Percentiles rank a stretch among this genome's conserved stretches.
phyloP scores from a whole-genome alignment of 345 rosid species.

The Moringa oleifera region DNA sequence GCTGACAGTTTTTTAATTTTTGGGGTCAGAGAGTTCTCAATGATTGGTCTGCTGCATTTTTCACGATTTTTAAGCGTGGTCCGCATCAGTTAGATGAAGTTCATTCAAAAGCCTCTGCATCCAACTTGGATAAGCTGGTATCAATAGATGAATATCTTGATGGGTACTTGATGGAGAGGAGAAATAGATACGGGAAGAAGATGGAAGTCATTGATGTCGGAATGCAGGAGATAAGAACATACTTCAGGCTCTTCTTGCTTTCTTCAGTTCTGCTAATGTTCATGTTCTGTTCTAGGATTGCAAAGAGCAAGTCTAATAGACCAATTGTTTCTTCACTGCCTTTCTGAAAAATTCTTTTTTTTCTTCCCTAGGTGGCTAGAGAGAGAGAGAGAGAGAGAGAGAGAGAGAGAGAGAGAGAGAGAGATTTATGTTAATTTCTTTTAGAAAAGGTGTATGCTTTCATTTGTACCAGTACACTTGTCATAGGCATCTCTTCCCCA shows the following conservation, averaged over 20 bases:
- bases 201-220: slow-evolving; percentile 87
- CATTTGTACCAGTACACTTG: slow-evolving; percentile 6
- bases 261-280: slow-evolving; percentile 77
- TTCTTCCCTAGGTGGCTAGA: neutral
- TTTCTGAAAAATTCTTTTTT: slow-evolving; percentile 11
- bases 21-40: slow-evolving; percentile 71
- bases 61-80: slow-evolving; percentile 61
- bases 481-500: neutral
- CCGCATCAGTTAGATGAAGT: slow-evolving; percentile 36
- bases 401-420: neutral
- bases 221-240: slow-evolving; percentile 93
- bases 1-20: neutral
- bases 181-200: slow-evolving; percentile 77
- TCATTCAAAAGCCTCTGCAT: slow-evolving; percentile 28
- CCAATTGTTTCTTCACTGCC: slow-evolving; percentile 41
- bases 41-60: slow-evolving; percentile 86
- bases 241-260: slow-evolving; percentile 89
- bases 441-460: slow-evolving; percentile 1
- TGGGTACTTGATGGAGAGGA: slow-evolving; percentile 83
- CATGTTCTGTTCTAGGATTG: slow-evolving; percentile 94
- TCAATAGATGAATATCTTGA: slow-evolving; percentile 92
- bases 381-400: neutral
- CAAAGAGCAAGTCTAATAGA: slow-evolving; percentile 69
- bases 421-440: slow-evolving; percentile 12
- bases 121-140: slow-evolving; percentile 50